These are phyloP conservation scores for Trametes coccinea DNA, from an alignment of 768 basidiomycete genomes.

Conservation along the genomic window DNA sequence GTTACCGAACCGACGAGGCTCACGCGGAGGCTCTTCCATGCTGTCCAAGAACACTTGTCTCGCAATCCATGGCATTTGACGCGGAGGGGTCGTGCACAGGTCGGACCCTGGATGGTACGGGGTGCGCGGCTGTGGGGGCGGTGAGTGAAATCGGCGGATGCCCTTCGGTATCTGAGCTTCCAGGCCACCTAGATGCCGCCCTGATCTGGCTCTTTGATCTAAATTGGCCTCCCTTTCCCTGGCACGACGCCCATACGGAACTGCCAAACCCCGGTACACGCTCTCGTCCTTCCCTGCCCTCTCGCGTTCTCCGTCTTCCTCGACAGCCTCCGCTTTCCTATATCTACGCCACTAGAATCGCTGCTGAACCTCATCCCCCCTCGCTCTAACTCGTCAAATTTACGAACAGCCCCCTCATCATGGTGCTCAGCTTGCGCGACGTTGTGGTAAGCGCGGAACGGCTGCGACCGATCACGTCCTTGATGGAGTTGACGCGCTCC, in stretches of 20 bases:
- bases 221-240: background rate
- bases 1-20: background rate
- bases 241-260: conserved; percentile 2
- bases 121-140: background rate
- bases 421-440: conserved; percentile 12
- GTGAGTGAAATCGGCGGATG: conserved; percentile 6
- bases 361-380: background rate
- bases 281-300: background rate
- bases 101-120: background rate
- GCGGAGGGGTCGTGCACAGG: too few relatives aligned
- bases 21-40: background rate
- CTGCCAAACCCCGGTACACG: conserved; percentile 5
- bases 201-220: conserved; percentile 13
- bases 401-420: background rate
- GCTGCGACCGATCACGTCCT: background rate
- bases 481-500: background rate
- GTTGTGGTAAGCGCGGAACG: conserved; percentile 5
- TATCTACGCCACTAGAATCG: conserved; percentile 1
- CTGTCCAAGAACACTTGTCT: background rate
- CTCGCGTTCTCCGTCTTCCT: conserved; percentile 9
- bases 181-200: background rate
- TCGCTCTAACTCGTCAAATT: background rate
- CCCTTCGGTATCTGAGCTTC: background rate
- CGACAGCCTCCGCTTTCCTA: background rate
- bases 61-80: background rate